Percentiles rank a stretch among this genome's conserved stretches.
Evolutionary conservation across 495 filamentous ascomycete species (phyloP).

Genomic region (Hyaloscypha bicolor): DNA sequence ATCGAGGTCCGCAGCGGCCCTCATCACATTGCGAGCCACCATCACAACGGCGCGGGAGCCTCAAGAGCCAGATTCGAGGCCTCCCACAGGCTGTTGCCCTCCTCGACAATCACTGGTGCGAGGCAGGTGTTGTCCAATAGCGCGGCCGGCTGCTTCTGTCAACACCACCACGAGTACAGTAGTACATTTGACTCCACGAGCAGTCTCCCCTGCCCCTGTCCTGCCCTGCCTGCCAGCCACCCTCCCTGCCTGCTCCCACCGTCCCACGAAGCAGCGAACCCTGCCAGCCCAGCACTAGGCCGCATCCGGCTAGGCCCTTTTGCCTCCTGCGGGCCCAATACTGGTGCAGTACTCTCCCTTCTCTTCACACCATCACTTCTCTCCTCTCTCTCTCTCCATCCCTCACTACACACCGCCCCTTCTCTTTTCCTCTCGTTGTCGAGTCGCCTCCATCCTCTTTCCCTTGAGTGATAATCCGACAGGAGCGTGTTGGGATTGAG

Average conservation of each 20-base stretch:
- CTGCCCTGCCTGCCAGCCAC: background rate
- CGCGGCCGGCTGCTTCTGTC: background rate
- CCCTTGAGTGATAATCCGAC: constrained; percentile 16
- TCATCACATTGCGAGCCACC: background rate
- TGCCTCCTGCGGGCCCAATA: constrained; percentile 1
- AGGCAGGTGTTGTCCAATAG: background rate
- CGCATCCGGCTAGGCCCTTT: background rate
- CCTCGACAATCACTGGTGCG: background rate
- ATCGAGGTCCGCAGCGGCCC: background rate
- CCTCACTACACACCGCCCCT: constrained; percentile 27
- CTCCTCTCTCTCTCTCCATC: constrained; percentile 8
- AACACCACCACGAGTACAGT: background rate
- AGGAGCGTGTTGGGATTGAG: constrained; percentile 15
- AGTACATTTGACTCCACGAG: too few species aligned
- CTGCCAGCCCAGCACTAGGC: background rate
- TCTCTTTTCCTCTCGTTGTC: constrained; percentile 28
- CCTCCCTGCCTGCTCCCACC: too few species aligned
- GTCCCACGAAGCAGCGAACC: too few species aligned
- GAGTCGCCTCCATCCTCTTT: constrained; percentile 15
- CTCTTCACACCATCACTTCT: constrained; percentile 2
- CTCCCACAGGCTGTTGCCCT: background rate
- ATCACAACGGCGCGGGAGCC: constrained; percentile 1
- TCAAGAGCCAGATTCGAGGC: constrained; percentile 2
- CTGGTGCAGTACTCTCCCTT: constrained; percentile 1
- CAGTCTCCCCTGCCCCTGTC: background rate